Conservation (phyloP, 1,284 basidiomycete species). For the Marasmius fiardii region DNA sequence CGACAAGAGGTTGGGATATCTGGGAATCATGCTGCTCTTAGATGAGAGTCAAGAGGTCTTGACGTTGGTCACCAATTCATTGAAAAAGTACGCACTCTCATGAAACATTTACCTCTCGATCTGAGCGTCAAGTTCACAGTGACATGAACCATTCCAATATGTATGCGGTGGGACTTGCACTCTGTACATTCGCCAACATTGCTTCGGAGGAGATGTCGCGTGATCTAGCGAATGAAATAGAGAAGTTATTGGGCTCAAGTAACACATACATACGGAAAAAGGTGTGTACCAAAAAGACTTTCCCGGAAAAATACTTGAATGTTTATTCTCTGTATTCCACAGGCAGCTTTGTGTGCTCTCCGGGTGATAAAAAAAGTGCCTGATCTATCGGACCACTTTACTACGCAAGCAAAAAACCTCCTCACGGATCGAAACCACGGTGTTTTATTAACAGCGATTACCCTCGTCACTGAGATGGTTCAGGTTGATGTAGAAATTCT, state of each 20-base stretch:
- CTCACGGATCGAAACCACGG: constrained; percentile 97
- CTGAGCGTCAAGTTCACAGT: constrained; percentile 39
- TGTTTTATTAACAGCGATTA: constrained; percentile 91
- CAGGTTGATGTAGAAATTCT: constrained; percentile 72
- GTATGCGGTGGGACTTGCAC: constrained; percentile 96
- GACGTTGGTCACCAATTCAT: constrained; percentile 95
- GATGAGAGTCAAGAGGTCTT: constrained; percentile 99
- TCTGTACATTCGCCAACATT: constrained; percentile 99
- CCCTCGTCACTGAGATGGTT: constrained; percentile 95
- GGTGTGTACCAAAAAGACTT: constrained; percentile 40
- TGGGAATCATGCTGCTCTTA: constrained; percentile 96
- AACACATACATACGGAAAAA: constrained; percentile 99
- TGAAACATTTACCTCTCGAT: constrained; percentile 5
- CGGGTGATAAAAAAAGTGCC: constrained; percentile 96
- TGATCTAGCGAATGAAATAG: constrained; percentile 95
- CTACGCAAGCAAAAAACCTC: constrained; percentile 84
- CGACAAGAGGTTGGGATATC: constrained; percentile 95
- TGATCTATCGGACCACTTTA: constrained; percentile 94
- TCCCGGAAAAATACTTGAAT: not conserved
- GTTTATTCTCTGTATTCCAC: constrained; percentile 6
- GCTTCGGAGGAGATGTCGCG: constrained; percentile 99
- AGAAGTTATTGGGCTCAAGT: constrained; percentile 94
- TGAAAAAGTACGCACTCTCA: constrained; percentile 85
- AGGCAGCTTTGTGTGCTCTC: constrained; percentile 97
- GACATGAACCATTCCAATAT: constrained; percentile 99